Conservation (phyloP, 768 basidiomycete species). For the Lepiota venenata region DNA sequence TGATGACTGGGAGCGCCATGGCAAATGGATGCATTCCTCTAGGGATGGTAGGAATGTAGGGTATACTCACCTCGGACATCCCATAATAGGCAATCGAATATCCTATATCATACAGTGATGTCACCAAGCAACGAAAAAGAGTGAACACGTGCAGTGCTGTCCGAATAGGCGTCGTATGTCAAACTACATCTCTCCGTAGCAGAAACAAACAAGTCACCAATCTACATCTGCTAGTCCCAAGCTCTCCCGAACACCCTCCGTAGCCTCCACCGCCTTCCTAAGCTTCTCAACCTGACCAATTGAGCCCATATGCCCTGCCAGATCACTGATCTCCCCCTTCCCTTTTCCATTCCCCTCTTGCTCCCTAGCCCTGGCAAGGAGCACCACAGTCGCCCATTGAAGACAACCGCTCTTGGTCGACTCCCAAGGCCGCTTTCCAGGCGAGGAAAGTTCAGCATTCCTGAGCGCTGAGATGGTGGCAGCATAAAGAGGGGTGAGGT, state of each 20-base stretch:
- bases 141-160: no score
- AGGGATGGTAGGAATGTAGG: no score
- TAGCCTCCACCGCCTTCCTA: conserved; percentile 6
- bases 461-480: conserved; percentile 3
- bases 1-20: no score
- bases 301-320: not conserved
- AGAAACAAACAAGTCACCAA: no score
- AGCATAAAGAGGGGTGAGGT: conserved; percentile 3
- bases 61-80: no score
- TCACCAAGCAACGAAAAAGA: no score
- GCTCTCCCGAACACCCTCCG: conserved; percentile 2
- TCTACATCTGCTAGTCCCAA: not conserved
- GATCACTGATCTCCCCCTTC: not conserved
- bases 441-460: conserved; percentile 5
- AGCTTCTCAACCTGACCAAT: conserved; percentile 5
- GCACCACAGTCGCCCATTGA: conserved; percentile 6
- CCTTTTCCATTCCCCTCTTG: not conserved
- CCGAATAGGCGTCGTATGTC: no score
- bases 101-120: no score
- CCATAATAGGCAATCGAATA: no score
- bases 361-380: not conserved
- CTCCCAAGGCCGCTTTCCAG: conserved; percentile 12
- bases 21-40: no score
- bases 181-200: no score
- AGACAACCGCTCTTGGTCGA: conserved; percentile 11